phyloP scores from a whole-genome alignment of 768 basidiomycete species.

The Tephrocybe rancida region DNA sequence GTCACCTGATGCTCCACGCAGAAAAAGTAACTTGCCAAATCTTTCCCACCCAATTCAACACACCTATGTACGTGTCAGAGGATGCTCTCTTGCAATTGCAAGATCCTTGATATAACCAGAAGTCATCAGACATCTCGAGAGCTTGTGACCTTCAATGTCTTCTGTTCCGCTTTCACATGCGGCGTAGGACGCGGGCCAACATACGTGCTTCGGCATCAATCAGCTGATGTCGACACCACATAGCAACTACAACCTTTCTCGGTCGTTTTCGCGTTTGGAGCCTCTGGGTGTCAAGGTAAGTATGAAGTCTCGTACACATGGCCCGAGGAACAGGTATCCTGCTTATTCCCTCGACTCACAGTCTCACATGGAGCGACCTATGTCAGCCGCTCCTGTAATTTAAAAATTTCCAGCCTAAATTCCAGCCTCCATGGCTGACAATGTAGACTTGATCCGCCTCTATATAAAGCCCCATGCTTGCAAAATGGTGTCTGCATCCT shows the following conservation, averaged over 20 bases:
- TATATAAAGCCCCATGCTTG: background rate
- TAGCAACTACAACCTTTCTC: background rate
- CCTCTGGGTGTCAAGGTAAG: background rate
- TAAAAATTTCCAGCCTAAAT: background rate
- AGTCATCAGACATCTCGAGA: background rate
- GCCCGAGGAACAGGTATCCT: background rate
- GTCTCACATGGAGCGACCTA: background rate
- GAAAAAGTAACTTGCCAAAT: too few relatives aligned
- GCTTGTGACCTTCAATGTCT: background rate
- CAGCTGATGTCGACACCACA: slow-evolving; percentile 1
- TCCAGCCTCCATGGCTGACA: background rate
- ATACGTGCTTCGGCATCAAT: slow-evolving; percentile 1
- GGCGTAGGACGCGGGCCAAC: background rate
- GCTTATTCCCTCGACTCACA: background rate
- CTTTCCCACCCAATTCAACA: too few relatives aligned
- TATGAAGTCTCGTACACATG: background rate
- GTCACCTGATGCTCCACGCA: slow-evolving; percentile 9
- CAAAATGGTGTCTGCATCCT: background rate
- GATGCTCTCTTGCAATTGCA: too few relatives aligned
- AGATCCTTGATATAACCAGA: background rate
- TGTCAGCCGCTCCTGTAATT: background rate
- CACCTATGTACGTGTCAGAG: too few relatives aligned
- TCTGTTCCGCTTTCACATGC: background rate
- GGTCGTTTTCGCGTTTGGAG: background rate
- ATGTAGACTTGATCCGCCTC: background rate